phyloP scores from a whole-genome alignment of 1,284 basidiomycete species.

The Inonotus hispidus region DNA sequence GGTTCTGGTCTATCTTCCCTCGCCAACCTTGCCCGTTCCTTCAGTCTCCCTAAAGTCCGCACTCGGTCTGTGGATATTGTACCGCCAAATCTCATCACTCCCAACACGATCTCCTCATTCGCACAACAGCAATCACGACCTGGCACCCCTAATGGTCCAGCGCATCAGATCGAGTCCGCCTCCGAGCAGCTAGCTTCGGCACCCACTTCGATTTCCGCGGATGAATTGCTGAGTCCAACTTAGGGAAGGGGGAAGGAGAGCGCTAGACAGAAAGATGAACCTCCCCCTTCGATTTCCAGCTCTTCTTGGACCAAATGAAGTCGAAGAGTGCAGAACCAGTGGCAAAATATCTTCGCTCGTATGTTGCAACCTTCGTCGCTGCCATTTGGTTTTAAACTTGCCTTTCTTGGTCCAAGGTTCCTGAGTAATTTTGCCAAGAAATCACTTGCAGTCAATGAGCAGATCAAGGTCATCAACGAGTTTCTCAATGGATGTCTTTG shows the following conservation, averaged over 20 bases:
- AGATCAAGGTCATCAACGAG: conserved; percentile 90
- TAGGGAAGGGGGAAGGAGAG: conserved; percentile 11
- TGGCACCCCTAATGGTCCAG: background rate
- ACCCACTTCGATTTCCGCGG: background rate
- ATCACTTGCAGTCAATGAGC: conserved; percentile 84
- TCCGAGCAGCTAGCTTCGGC: background rate
- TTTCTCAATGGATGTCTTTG: conserved; percentile 70
- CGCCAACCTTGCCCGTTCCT: conserved; percentile 56
- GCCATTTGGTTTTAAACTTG: conserved; percentile 3
- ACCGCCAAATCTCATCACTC: conserved; percentile 42
- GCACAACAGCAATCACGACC: conserved; percentile 40
- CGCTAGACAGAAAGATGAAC: conserved; percentile 28
- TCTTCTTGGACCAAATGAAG: conserved; percentile 90
- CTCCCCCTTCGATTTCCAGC: conserved; percentile 77
- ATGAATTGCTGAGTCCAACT: background rate
- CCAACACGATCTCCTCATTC: conserved; percentile 49
- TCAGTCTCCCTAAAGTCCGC: conserved; percentile 49
- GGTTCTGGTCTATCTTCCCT: conserved; percentile 51
- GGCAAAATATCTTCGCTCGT: conserved; percentile 89
- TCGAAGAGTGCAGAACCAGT: conserved; percentile 80
- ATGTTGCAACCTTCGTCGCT: conserved; percentile 28
- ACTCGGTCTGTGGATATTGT: conserved; percentile 55
- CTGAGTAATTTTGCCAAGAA: conserved; percentile 88
- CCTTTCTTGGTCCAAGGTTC: conserved; percentile 51
- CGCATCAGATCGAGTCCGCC: background rate